Conservation (phyloP, 805 yeast species). For the Lipomyces sp. region DNA sequence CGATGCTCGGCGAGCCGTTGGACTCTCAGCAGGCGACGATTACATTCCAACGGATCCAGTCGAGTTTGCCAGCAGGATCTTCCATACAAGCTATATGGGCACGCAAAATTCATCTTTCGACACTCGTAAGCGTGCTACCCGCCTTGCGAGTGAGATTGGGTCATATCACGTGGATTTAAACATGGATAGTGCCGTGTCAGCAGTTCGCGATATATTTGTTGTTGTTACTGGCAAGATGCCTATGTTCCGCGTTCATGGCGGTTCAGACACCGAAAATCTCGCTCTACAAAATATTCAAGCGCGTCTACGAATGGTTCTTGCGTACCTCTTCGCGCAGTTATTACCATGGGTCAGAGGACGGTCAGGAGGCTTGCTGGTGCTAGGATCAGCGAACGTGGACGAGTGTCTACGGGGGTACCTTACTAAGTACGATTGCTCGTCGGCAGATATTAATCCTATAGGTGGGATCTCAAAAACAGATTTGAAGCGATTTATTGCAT, state of each 20-base stretch:
- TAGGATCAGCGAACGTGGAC: constrained; percentile 97
- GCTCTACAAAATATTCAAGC: constrained; percentile 98
- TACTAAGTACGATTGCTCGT: constrained; percentile 95
- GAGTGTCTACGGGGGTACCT: constrained; percentile 94
- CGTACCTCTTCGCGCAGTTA: constrained; percentile 90
- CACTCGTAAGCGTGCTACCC: constrained; percentile 81
- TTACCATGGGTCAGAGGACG: constrained; percentile 91
- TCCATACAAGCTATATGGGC: constrained; percentile 95
- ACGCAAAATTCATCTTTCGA: constrained; percentile 89
- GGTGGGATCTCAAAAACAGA: constrained; percentile 99
- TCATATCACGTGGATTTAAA: constrained; percentile 89
- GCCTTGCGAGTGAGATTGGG: constrained; percentile 75
- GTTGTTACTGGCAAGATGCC: constrained; percentile 91
- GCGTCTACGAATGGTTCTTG: constrained; percentile 89
- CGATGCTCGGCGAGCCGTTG: constrained; percentile 75
- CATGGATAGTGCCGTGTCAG: constrained; percentile 81
- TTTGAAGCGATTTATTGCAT: constrained; percentile 79
- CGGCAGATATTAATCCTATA: constrained; percentile 97
- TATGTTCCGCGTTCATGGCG: constrained; percentile 89
- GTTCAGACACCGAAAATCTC: constrained; percentile 85
- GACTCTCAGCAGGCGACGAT: constrained; percentile 51
- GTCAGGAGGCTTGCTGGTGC: constrained; percentile 77
- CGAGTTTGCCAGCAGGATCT: constrained; percentile 74
- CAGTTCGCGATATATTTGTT: constrained; percentile 77
- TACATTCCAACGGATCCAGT: constrained; percentile 77